A percentile compares a stretch with the other conserved stretches of the same genome.
These are phyloP conservation scores for Penicillium flavigenum DNA, from an alignment of 495 filamentous ascomycete genomes.

Conservation along the genomic window DNA sequence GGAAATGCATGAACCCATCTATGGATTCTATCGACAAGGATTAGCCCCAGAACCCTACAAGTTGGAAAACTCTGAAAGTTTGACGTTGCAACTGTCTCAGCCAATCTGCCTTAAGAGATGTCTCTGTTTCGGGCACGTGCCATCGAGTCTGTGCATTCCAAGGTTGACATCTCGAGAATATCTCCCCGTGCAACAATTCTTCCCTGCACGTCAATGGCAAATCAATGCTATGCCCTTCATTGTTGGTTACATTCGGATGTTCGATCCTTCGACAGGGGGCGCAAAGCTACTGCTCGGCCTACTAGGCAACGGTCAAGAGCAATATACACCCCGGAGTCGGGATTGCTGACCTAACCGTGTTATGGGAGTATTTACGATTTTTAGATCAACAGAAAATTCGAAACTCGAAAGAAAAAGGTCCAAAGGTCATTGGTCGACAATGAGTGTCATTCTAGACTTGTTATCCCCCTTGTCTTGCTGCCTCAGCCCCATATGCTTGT, in stretches of 20 bases:
- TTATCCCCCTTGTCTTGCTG: conserved; percentile 16
- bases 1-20: conserved; percentile 21
- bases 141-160: conserved; percentile 1
- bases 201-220: conserved; percentile 10
- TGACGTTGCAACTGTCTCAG: conserved; percentile 23
- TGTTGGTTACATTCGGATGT: conserved; percentile 24
- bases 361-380: background rate
- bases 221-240: conserved; percentile 19
- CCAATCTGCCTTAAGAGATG: background rate
- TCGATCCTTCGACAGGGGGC: conserved; percentile 19
- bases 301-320: conserved; percentile 8
- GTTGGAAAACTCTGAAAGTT: conserved; percentile 7
- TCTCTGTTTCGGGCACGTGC: conserved; percentile 25
- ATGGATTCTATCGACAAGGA: conserved; percentile 16
- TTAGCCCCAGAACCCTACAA: conserved; percentile 12
- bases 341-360: conserved; percentile 1
- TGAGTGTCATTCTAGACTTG: conserved; percentile 18
- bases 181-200: conserved; percentile 4
- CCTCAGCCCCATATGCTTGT: conserved; percentile 22
- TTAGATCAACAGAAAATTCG: background rate
- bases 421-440: conserved; percentile 15
- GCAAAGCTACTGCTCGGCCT: conserved; percentile 9
- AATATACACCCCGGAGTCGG: conserved; percentile 17
- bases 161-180: conserved; percentile 14
- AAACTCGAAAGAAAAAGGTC: background rate